Evolutionary conservation across 1,284 basidiomycete genomes (phyloP).

Genomic region (Cryptococcus neoformans): DNA sequence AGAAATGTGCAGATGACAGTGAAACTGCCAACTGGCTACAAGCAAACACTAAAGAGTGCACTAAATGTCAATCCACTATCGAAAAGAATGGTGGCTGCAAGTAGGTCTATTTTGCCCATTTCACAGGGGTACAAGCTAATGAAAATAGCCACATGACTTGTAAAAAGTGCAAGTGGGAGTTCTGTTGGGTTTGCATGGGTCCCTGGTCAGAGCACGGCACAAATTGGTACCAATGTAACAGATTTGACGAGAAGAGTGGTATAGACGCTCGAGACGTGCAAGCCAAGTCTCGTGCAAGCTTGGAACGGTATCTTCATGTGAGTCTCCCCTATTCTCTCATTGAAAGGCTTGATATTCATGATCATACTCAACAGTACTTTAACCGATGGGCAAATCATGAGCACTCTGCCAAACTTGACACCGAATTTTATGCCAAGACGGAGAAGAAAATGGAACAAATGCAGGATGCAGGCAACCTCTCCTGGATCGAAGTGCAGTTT

Average conservation of each 20-base stretch:
- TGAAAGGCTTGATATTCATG: not conserved
- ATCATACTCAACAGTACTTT: conserved; percentile 66
- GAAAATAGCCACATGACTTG: conserved; percentile 92
- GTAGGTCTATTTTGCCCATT: conserved; percentile 55
- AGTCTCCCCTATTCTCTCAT: conserved; percentile 39
- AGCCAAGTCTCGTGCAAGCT: conserved; percentile 76
- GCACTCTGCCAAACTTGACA: conserved; percentile 91
- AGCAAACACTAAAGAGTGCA: conserved; percentile 98
- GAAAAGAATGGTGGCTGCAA: conserved; percentile 99
- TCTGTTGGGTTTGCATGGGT: conserved; percentile 66
- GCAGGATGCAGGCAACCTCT: conserved; percentile 84
- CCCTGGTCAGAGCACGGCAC: conserved; percentile 98
- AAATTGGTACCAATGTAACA: conserved; percentile 96
- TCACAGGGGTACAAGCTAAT: not conserved
- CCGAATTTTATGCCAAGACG: conserved; percentile 87
- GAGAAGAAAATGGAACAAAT: conserved; percentile 99
- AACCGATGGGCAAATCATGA: conserved; percentile 99
- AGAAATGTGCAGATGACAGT: conserved; percentile 95
- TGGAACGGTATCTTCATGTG: conserved; percentile 96
- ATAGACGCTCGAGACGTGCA: conserved; percentile 86
- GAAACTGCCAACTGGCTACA: conserved; percentile 99
- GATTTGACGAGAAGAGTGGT: conserved; percentile 91
- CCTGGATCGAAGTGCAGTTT: conserved; percentile 99
- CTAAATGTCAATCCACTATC: conserved; percentile 91
- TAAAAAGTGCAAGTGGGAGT: conserved; percentile 93